phyloP scores from a whole-genome alignment of 768 basidiomycete genomes.

The Suillus weaverae region DNA sequence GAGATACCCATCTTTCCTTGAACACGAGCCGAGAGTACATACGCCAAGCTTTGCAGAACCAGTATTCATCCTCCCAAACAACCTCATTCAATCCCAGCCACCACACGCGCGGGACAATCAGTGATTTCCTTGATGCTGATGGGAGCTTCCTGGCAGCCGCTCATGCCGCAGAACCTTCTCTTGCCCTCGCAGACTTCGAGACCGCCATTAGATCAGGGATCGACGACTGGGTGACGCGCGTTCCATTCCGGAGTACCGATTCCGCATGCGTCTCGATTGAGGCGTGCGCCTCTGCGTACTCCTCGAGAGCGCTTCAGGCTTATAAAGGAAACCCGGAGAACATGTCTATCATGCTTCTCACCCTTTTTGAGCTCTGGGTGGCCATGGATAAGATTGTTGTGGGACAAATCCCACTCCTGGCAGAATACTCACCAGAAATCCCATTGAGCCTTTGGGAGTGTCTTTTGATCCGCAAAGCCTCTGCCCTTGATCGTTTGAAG shows the following conservation, averaged over 20 bases:
- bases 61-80: too few relatives aligned
- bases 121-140: conserved; percentile 18
- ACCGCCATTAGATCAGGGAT: conserved; percentile 29
- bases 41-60: conserved; percentile 14
- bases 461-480: conserved; percentile 30
- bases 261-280: conserved; percentile 22
- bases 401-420: conserved; percentile 27
- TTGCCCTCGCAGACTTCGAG: conserved; percentile 40
- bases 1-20: conserved; percentile 38
- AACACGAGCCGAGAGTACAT: conserved; percentile 32
- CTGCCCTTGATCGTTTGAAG: conserved; percentile 29
- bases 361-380: conserved; percentile 38
- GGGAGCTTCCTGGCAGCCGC: conserved; percentile 14
- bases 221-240: conserved; percentile 34
- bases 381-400: conserved; percentile 31
- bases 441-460: conserved; percentile 25
- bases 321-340: conserved; percentile 40
- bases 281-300: conserved; percentile 28
- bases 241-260: neutral
- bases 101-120: conserved; percentile 15
- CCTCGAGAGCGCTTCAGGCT: conserved; percentile 19
- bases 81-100: conserved; percentile 7
- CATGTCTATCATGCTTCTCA: conserved; percentile 44
- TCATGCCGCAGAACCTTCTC: conserved; percentile 13
- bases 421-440: conserved; percentile 36